Base-by-base conservation (phyloP, 306 rosid species). In the Carpinus fangiana region DNA sequence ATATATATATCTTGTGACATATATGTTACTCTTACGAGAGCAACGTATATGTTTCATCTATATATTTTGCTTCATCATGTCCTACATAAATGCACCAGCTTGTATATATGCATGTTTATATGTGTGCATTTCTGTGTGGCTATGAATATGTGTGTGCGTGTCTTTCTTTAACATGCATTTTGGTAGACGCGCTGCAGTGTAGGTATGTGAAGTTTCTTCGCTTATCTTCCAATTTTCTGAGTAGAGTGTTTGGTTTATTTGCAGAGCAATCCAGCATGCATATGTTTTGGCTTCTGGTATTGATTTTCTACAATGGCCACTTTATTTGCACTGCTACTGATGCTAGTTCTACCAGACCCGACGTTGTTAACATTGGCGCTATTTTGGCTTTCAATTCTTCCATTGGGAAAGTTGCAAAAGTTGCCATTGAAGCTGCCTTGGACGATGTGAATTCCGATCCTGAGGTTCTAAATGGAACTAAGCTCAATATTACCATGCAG, bases 401-500 rank as follows among this genome's bases (percentile, higher is more conserved):
- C 11, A 31, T 85, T 74, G 91, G 91, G 0, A 85, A 74, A 54
- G 85, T 89, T 3, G 91, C 93, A 8, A 89, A 85, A 82, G 78
- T 87, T 70, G 90, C 91, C 7, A 78, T 89, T 12, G 62, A 79
- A 50, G 77, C 82, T 2, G 93, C 93, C 16, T 80, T 85, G 12
- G 76, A 89, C n/a, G 93, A 87, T 28, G 85, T 89, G 16, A 89
- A 89, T 74, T 80, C 89, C 69, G 62, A 78, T 46, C 48, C 75
- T 2, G 7, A 54, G 0, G 43, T 89, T 80, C 90, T 87, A 28
- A 82, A 54, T 20, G 84, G 90, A 74, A 83, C 56, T 0, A 59
- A 21, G 16, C 34, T 59, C 16, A 59, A 21, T 0, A 4, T 89
- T 13, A 54, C 75, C 41, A 78, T 85, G 82, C 77, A 70, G 18